Evolutionary conservation across 2,329 filamentous ascomycete species (phyloP), one percentile per base, ranked within the genome.

Genomic region (Fusarium cyanostomum): DNA sequence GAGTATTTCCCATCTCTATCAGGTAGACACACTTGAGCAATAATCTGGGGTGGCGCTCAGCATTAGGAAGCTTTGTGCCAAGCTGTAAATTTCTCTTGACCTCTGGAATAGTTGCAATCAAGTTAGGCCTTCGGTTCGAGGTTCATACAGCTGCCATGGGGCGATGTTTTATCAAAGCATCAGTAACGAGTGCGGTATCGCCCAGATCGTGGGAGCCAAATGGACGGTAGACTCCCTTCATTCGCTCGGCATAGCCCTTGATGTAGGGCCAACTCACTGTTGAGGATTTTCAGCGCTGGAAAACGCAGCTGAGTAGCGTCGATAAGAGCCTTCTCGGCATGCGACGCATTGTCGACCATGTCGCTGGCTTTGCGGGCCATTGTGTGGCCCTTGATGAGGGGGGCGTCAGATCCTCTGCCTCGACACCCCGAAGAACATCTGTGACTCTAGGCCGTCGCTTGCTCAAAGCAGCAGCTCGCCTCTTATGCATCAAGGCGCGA

Each of bases 11-110:
- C 89, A 92, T 92, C 70, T 92, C 90, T 83, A 92, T 89, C 2
- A 91, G 82, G 68, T 92, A 89, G 51, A 92, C 90, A 73, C 92
- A 92, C 26, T 92, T 76, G 73, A 93, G 90, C 9, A 92, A 78
- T 1, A 92, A 73, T 0, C 90, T 90, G 0, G 90, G 89, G 68
- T 95, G 91, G 92, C 83, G 72, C 12, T 53, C 38, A 2, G 48
- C 74, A 7, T 68, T 71, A 1, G 66, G 54, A 4, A 69, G 58
- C 2, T 80, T 77, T 30, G 93, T 75, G 0, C 86, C 86, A 4
- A 73, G 52, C 8, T 78, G 74, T 15, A 78, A 59, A 7, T 75
- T 62, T 2, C 65, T 62, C 45, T 72, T 72, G 39, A 72, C 68
- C 44, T 75, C 70, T 18, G 70, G 30, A 1, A 73, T 74, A 12